Evolutionary conservation across 371 early-diverging fungal genomes (phyloP).

Genomic region (Homolaphlyctis polyrhiza): DNA sequence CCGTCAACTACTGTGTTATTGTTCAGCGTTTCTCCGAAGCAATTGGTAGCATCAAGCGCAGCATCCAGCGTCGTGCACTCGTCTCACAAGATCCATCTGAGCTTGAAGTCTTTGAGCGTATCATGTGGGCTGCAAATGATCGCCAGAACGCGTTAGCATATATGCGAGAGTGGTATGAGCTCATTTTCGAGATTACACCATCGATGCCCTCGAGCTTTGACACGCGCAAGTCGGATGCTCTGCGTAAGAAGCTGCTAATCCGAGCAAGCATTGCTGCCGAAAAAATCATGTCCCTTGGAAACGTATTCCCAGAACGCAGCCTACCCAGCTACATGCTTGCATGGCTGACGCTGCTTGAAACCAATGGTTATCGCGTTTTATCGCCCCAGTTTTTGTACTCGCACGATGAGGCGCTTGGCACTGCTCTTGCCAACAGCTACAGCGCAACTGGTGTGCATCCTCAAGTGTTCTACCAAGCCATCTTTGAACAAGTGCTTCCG

Average conservation of each 20-base stretch:
- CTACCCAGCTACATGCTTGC: constrained; percentile 22
- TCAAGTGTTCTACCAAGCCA: constrained; percentile 15
- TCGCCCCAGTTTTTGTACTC: constrained; percentile 30
- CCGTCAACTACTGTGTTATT: constrained; percentile 31
- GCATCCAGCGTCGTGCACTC: background rate
- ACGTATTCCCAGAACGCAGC: constrained; percentile 19
- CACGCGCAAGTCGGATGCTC: constrained; percentile 10
- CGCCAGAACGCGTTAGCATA: constrained; percentile 10
- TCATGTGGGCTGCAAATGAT: background rate
- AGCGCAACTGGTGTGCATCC: constrained; percentile 9
- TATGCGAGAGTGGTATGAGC: constrained; percentile 23
- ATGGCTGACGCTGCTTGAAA: constrained; percentile 33
- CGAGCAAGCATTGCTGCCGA: constrained; percentile 34
- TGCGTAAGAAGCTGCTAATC: constrained; percentile 13
- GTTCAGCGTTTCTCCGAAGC: constrained; percentile 27
- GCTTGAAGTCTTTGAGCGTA: constrained; percentile 7
- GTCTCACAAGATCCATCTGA: background rate
- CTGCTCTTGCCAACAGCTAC: constrained; percentile 36
- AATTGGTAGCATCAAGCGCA: background rate
- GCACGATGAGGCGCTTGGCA: constrained; percentile 39
- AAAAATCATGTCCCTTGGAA: constrained; percentile 24
- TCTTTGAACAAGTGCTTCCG: constrained; percentile 37
- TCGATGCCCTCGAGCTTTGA: background rate
- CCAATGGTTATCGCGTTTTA: constrained; percentile 31
- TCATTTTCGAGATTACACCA: constrained; percentile 11